Evolutionary conservation across 2,329 filamentous ascomycete species (phyloP).

Genomic region (Claviceps spartinae): DNA sequence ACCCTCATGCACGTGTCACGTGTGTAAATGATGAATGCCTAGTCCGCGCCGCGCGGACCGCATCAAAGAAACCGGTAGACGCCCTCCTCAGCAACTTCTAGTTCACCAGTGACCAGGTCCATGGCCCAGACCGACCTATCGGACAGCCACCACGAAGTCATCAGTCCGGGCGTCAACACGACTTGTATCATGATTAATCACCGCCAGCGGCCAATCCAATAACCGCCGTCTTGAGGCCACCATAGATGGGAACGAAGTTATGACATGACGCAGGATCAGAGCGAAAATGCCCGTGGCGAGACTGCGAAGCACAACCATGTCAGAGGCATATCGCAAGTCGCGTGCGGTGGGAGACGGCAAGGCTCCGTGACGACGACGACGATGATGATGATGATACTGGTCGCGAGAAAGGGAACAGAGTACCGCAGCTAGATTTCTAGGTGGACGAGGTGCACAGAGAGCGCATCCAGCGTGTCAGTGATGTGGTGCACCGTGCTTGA

Average conservation of each 20-base stretch:
- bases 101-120: conserved; percentile 32
- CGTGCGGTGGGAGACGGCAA: conserved; percentile 29
- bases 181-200: conserved; percentile 27
- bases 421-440: neutral
- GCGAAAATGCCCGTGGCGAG: conserved; percentile 30
- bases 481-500: neutral
- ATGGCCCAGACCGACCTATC: conserved; percentile 31
- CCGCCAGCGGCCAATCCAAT: conserved; percentile 23
- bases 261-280: conserved; percentile 26
- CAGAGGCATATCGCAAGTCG: conserved; percentile 31
- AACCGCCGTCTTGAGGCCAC: conserved; percentile 23
- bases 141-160: conserved; percentile 26
- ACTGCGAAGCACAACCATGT: conserved; percentile 26
- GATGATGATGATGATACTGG: neutral
- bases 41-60: conserved; percentile 14
- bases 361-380: conserved; percentile 21
- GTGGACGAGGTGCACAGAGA: no score
- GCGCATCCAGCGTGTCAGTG: neutral
- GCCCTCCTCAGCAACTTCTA: conserved; percentile 26
- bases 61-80: conserved; percentile 32
- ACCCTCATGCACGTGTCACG: no score
- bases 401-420: neutral
- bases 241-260: conserved; percentile 13
- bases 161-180: conserved; percentile 20
- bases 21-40: neutral